Evolutionary conservation across 2,329 filamentous ascomycete genomes (phyloP).

Genomic region (Apiospora marii): DNA sequence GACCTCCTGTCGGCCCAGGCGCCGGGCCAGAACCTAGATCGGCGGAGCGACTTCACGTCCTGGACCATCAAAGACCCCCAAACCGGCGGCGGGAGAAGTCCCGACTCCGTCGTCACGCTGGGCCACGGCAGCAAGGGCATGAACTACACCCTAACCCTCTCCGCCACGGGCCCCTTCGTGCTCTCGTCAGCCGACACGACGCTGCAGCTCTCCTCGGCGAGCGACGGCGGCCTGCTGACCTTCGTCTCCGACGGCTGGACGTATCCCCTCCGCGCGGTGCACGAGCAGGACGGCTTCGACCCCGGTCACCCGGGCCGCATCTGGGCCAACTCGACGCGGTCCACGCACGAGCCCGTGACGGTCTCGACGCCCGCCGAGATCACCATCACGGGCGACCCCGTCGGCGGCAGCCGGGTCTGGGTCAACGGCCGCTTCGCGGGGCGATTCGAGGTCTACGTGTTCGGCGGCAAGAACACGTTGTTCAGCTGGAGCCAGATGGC

Average conservation of each 20-base stretch:
- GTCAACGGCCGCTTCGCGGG: constrained; percentile 54
- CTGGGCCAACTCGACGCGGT: constrained; percentile 57
- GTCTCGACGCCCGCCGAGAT: constrained; percentile 45
- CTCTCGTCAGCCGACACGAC: constrained; percentile 52
- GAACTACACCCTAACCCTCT: constrained; percentile 52
- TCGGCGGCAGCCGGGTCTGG: constrained; percentile 58
- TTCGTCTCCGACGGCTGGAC: constrained; percentile 53
- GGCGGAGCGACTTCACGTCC: constrained; percentile 41
- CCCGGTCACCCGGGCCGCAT: constrained; percentile 57
- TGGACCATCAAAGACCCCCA: constrained; percentile 39
- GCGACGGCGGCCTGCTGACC: constrained; percentile 47
- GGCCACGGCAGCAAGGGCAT: constrained; percentile 52
- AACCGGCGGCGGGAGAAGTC: too few species aligned
- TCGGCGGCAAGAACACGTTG: constrained; percentile 57
- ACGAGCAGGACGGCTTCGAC: constrained; percentile 53
- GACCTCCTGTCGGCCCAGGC: constrained; percentile 46
- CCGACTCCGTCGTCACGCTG: constrained; percentile 32
- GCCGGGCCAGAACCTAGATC: constrained; percentile 54
- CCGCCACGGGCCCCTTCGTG: constrained; percentile 50
- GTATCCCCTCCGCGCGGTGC: constrained; percentile 58
- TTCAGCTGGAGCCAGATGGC: constrained; percentile 66
- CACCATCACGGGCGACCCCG: constrained; percentile 52
- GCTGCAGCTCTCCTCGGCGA: constrained; percentile 43
- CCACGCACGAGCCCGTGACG: constrained; percentile 50
- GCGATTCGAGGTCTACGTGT: constrained; percentile 62